Evolutionary conservation across 305 asterid genomes (phyloP), one percentile per base, ranked within the genome.

Genomic region (Fraxinus angustifolia): DNA sequence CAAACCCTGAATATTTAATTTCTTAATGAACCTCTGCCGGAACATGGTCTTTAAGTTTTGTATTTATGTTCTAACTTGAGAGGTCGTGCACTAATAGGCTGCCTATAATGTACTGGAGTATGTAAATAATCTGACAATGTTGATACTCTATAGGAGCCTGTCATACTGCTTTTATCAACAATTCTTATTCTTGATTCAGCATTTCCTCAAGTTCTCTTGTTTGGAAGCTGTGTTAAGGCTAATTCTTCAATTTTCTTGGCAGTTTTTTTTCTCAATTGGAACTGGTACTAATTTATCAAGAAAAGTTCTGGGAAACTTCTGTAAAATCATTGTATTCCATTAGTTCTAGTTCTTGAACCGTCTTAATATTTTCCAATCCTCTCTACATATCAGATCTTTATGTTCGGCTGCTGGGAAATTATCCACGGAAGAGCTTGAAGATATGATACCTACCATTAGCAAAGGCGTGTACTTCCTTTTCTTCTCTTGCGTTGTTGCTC

Each of bases 321-420:
- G 65, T 21, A 14, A 60, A 60, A 2, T 7, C 70, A 21, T 60
- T 17, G 70, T 60, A 60, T 19, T 60, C 70, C 70, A 60, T 60
- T 19, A 21, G 70, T 34, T 65, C 45, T 71, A 31, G 50, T 62
- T 73, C 16, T 50, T 31, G 50, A 60, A 71, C 48, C 68, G 12
- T 56, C 79, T 67, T 82, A 23, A 35, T 34, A 21, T 82, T 50
- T 67, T 81, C 23, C 79, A 6, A n/a, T 79, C 19, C 68, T 75
- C 40, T 83, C 84, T 73, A 78, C 58, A 17, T 53, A 53, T 80
- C 90, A 96, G 99, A 84, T 89, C 97, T 78, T 45, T 31, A 67
- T 96, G 97, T 90, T 90, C 95, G 8, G 93, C 87, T 76, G 89
- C 84, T 70, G 92, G 91, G 90, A 97, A 94, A 84, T 81, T 93